Evolutionary conservation across 2,329 filamentous ascomycete genomes (phyloP).

Genomic region (Colletotrichum ledebouriae): DNA sequence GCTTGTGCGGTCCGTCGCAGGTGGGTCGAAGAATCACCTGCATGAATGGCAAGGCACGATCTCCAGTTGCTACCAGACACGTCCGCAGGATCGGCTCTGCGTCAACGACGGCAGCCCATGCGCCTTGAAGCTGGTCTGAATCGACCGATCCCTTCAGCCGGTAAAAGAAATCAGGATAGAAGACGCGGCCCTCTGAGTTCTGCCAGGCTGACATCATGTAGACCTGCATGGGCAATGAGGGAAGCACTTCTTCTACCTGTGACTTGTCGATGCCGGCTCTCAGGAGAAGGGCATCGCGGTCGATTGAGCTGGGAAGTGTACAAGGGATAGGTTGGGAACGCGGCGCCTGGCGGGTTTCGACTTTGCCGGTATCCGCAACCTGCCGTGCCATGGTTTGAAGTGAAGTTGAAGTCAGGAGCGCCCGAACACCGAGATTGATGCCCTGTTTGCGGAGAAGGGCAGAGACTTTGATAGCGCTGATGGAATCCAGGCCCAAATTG

Average conservation of each 20-base stretch:
- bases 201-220: constrained; percentile 87
- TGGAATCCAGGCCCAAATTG: constrained; percentile 90
- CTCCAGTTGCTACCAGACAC: constrained; percentile 67
- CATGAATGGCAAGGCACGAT: constrained; percentile 65
- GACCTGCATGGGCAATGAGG: constrained; percentile 80
- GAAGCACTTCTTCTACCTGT: constrained; percentile 70
- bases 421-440: constrained; percentile 75
- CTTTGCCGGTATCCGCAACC: constrained; percentile 49
- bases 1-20: constrained; percentile 44
- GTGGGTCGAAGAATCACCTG: constrained; percentile 69
- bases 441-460: constrained; percentile 75
- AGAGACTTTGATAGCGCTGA: constrained; percentile 88
- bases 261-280: constrained; percentile 56
- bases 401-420: constrained; percentile 76
- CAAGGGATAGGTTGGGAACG: not conserved
- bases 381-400: constrained; percentile 69
- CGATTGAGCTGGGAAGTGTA: constrained; percentile 47
- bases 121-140: constrained; percentile 59
- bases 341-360: not conserved
- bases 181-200: constrained; percentile 73
- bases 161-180: constrained; percentile 81
- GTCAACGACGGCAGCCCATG: constrained; percentile 72
- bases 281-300: constrained; percentile 55
- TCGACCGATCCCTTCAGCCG: constrained; percentile 57
- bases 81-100: constrained; percentile 78